A percentile compares a stretch with the other conserved stretches of the same genome.
Conservation (phyloP, 306 rosid genomes). For the Cercis canadensis region DNA sequence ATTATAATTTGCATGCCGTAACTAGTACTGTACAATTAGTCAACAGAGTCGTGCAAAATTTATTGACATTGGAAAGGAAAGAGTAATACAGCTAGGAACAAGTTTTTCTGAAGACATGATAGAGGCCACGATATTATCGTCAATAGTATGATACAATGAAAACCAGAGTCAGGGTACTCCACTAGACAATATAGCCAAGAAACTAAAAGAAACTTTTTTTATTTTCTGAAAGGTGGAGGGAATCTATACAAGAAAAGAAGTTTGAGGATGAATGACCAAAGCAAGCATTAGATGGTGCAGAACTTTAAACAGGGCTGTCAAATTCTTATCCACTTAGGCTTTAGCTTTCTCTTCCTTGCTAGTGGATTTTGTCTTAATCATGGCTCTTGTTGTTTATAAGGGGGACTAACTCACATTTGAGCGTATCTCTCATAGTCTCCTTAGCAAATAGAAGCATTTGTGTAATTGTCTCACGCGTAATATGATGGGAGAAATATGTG, state of each 20-base stretch:
- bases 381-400: slow-evolving; percentile 37
- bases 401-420: slow-evolving; percentile 7
- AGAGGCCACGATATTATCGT: not conserved
- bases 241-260: not conserved
- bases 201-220: not conserved
- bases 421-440: slow-evolving; percentile 10
- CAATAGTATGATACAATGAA: no score
- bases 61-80: not conserved
- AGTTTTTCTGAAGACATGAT: not conserved
- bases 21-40: no score
- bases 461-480: not conserved
- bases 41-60: no score
- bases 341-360: not conserved
- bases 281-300: slow-evolving; percentile 6
- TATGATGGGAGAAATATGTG: slow-evolving; percentile 20
- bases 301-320: slow-evolving; percentile 11
- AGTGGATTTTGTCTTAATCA: slow-evolving; percentile 32
- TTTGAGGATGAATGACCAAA: slow-evolving; percentile 22
- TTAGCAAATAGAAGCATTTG: not conserved
- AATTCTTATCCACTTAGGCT: slow-evolving; percentile 28
- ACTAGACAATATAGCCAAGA: slow-evolving; percentile 9
- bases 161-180: not conserved
- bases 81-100: not conserved
- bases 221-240: not conserved
- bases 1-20: no score